These are phyloP conservation scores for Alternaria triticina DNA, from an alignment of 2,329 filamentous ascomycete genomes.

Conservation along the genomic window DNA sequence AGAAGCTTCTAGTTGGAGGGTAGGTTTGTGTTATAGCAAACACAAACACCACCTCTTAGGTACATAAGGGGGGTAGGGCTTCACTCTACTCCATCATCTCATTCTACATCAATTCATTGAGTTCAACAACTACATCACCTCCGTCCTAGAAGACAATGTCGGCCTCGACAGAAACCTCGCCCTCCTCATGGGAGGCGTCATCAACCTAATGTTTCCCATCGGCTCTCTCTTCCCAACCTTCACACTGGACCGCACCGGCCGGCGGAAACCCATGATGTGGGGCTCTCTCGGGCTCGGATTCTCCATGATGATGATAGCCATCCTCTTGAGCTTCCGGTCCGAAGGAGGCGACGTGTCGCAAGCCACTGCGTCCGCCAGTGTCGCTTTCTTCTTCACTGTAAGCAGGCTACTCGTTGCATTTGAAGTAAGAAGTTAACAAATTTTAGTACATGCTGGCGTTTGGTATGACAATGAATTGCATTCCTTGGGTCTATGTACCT, in stretches of 20 bases:
- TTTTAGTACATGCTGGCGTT: slow-evolving; percentile 34
- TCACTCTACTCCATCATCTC: too few relatives aligned
- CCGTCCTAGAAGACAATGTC: slow-evolving; percentile 56
- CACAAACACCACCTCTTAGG: too few relatives aligned
- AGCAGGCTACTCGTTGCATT: slow-evolving; percentile 2
- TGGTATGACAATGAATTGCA: slow-evolving; percentile 33
- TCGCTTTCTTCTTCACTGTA: slow-evolving; percentile 58
- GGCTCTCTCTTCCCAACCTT: slow-evolving; percentile 49
- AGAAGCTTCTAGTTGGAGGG: too few relatives aligned
- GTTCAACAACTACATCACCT: slow-evolving; percentile 49
- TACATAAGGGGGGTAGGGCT: too few relatives aligned
- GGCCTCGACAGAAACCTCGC: slow-evolving; percentile 53
- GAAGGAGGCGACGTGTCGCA: slow-evolving; percentile 42
- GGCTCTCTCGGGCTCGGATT: slow-evolving; percentile 39
- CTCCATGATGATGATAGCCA: slow-evolving; percentile 42
- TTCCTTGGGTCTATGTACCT: slow-evolving; percentile 60
- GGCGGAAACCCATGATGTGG: slow-evolving; percentile 42
- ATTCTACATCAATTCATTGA: too few relatives aligned
- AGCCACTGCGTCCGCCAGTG: slow-evolving; percentile 53
- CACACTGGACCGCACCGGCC: slow-evolving; percentile 40
- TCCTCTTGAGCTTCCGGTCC: slow-evolving; percentile 53
- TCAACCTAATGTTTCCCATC: slow-evolving; percentile 41
- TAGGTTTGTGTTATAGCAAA: too few relatives aligned
- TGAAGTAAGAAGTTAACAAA: not conserved
- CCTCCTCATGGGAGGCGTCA: slow-evolving; percentile 55